These are phyloP conservation scores for Heliamphora pulchella DNA, from an alignment of 179 eudicot genomes.

Conservation along the genomic window DNA sequence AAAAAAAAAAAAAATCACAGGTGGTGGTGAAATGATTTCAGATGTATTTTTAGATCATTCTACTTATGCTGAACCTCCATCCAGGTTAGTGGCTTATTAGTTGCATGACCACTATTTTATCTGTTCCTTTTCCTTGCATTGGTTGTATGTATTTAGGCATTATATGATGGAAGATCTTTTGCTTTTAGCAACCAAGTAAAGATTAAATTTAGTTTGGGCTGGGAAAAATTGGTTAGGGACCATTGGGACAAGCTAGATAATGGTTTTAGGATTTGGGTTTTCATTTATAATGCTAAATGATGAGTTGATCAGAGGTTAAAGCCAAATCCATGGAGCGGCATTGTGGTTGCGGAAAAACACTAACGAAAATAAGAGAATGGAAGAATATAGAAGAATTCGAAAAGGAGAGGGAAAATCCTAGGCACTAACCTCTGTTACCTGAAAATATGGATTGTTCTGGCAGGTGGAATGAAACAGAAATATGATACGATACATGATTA, in stretches of 20 bases:
- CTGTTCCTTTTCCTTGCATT: background rate
- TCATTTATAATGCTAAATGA: background rate
- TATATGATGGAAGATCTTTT: background rate
- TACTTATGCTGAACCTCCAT: conserved; percentile 91
- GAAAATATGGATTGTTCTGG: no score
- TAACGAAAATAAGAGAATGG: background rate
- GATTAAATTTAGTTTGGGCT: background rate
- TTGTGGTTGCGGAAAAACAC: background rate
- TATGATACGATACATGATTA: no score
- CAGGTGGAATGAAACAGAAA: no score
- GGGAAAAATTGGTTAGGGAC: background rate
- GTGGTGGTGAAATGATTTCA: conserved; percentile 98
- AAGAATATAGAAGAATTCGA: background rate
- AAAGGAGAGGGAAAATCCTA: background rate
- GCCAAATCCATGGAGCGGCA: background rate
- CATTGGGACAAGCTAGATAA: background rate
- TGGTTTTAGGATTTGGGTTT: background rate
- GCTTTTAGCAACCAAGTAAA: background rate
- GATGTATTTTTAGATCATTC: conserved; percentile 90
- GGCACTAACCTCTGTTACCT: no score
- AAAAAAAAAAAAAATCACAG: conserved; percentile 26
- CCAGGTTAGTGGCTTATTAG: conserved; percentile 46
- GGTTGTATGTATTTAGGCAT: background rate
- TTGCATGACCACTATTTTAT: background rate
- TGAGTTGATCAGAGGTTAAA: background rate